A percentile compares a stretch with the other conserved stretches of the same genome.
Conservation (phyloP, 495 filamentous ascomycete species). For the Hypoxylon cercidicola region DNA sequence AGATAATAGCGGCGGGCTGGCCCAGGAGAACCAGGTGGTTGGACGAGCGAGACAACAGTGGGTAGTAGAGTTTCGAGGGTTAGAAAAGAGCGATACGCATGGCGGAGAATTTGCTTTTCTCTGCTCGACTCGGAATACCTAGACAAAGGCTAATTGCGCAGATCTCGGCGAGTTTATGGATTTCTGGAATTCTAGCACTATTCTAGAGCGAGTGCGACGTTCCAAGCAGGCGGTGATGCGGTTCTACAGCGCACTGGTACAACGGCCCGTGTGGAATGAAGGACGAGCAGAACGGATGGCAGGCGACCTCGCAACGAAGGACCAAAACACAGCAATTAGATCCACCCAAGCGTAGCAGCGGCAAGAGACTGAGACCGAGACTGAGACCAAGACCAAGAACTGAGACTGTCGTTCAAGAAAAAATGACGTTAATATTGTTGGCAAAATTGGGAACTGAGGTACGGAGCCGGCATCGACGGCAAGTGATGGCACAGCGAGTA, state of each 20-base stretch:
- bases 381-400: neutral
- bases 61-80: slow-evolving; percentile 12
- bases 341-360: slow-evolving; percentile 32
- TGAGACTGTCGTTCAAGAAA: slow-evolving; percentile 13
- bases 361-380: neutral
- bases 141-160: slow-evolving; percentile 19
- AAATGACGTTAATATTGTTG: slow-evolving; percentile 16
- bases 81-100: slow-evolving; percentile 10
- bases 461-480: slow-evolving; percentile 11
- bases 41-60: slow-evolving; percentile 1
- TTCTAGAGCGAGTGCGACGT: slow-evolving; percentile 38
- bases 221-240: slow-evolving; percentile 27
- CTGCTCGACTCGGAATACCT: slow-evolving; percentile 21
- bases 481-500: slow-evolving; percentile 11
- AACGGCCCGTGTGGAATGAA: slow-evolving; percentile 35
- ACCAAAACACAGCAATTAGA: slow-evolving; percentile 33
- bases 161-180: slow-evolving; percentile 3
- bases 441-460: slow-evolving; percentile 19
- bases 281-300: slow-evolving; percentile 32
- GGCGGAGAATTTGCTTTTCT: slow-evolving; percentile 11
- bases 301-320: slow-evolving; percentile 29
- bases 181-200: slow-evolving; percentile 27
- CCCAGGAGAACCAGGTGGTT: neutral
- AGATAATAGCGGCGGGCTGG: neutral
- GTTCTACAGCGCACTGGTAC: slow-evolving; percentile 38